Base-by-base conservation (phyloP, 768 basidiomycete species). In the Daedalea quercina region DNA sequence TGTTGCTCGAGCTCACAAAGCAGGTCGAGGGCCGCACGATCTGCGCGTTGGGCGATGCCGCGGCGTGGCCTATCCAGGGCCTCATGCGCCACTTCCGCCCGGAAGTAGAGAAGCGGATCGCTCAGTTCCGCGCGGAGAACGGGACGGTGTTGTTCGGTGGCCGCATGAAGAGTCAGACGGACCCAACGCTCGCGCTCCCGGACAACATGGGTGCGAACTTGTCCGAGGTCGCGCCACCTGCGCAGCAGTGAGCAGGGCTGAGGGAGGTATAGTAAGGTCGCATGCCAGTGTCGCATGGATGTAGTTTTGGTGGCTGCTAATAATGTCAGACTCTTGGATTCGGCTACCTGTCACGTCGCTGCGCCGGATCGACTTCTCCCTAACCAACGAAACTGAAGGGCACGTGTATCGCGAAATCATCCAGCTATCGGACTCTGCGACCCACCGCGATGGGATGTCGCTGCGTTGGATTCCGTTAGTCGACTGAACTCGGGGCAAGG, bases 1-100 rank as follows among this genome's bases (percentile, higher is more conserved):
- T 97, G 95, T 77, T 99, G 12, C 81, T 94, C 25, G 95, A 98
- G 70, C 69, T 97, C 42, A 97, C 94, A 89, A 96, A 95, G 81
- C 93, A 96, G 83, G 77, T 97, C 20, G 94, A 95, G 70, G 94
- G 94, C 12, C 88, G 92, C 56, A 98, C 94, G 13, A 97, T 98
- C 61, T 98, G 95, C 57, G 95, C 95, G 9, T 77, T 96, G 25
- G 95, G 95, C 9, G 95, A 98, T 56, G 95, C 95, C 9, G 94
- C 95, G 17, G 95, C 95, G 3, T 97, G 95, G 95, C 95, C 94
- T 7, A 94, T 98, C 56, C 95, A 97, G 67, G 95, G 94, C 47
- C 82, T 97, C 55, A 93, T 98, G 88, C 85, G 91, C 54, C 90
- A 96, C 70, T 98, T 96, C 87, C 84, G 94, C 58, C 95, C 94